Conservation (phyloP, 352 stramenopile species). For the Pythium brachiatum region DNA sequence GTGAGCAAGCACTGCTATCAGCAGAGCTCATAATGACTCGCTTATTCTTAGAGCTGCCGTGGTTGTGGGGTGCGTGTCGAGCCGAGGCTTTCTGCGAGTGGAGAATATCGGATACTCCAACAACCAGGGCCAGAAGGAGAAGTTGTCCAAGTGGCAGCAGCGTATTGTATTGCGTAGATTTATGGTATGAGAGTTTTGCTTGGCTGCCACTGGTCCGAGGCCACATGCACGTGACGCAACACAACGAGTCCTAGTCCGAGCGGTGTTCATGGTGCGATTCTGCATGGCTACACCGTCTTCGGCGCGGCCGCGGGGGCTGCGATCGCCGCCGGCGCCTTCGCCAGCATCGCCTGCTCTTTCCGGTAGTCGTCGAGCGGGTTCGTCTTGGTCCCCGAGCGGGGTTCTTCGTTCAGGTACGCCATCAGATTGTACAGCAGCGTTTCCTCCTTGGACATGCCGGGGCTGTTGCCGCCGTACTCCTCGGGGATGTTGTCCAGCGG, state of each 20-base stretch:
- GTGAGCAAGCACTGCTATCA: background rate
- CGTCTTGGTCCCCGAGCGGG: constrained; percentile 33
- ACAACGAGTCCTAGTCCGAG: background rate
- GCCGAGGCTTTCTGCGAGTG: too few relatives aligned
- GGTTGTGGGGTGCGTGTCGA: too few relatives aligned
- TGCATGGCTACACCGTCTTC: background rate
- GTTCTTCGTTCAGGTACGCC: constrained; percentile 70
- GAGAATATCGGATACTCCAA: too few relatives aligned
- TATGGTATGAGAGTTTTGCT: background rate
- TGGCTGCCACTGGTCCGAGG: background rate
- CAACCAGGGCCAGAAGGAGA: too few relatives aligned
- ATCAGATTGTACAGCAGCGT: constrained; percentile 71
- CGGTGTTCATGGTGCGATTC: background rate
- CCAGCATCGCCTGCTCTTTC: constrained; percentile 15
- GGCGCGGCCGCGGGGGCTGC: background rate
- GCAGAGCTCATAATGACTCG: background rate
- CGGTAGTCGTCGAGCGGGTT: constrained; percentile 50
- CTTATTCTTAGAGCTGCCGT: background rate
- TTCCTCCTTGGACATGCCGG: constrained; percentile 65
- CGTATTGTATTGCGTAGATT: background rate
- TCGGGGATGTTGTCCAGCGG: constrained; percentile 74
- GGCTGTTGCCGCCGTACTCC: constrained; percentile 71
- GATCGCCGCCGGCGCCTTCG: background rate
- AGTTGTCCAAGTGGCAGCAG: background rate
- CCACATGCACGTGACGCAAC: background rate